Evolutionary conservation across 768 basidiomycete genomes (phyloP).

Genomic region (Tulasnella sp.): DNA sequence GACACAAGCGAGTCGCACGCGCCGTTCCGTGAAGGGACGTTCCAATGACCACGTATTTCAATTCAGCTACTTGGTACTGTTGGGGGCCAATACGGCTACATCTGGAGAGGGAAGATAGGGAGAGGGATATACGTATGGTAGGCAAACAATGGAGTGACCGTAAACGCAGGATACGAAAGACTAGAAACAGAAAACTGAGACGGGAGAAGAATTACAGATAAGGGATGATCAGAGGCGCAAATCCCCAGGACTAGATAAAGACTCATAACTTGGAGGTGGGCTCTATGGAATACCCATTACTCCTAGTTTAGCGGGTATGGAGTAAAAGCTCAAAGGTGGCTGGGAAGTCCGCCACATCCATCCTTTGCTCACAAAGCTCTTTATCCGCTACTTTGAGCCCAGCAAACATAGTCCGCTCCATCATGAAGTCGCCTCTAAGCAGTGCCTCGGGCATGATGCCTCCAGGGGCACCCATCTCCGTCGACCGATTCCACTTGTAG

Average conservation of each 20-base stretch:
- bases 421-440: constrained; percentile 26
- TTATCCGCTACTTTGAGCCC: constrained; percentile 27
- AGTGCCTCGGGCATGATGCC: constrained; percentile 24
- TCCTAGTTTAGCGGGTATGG: constrained; percentile 16
- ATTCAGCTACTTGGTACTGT: not conserved
- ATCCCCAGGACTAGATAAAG: not conserved
- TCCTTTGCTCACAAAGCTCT: constrained; percentile 22
- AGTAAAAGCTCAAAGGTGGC: constrained; percentile 23
- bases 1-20: constrained; percentile 36
- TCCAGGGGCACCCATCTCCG: constrained; percentile 26
- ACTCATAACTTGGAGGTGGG: not conserved
- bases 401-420: constrained; percentile 25
- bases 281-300: not conserved
- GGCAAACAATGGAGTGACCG: not conserved
- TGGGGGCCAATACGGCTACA: not conserved
- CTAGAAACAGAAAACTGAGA: not conserved
- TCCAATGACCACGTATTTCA: not conserved
- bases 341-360: constrained; percentile 22
- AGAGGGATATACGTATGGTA: not conserved
- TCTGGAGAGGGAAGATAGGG: not conserved
- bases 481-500: constrained; percentile 28
- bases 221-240: not conserved
- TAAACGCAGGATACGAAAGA: not conserved
- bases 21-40: not conserved
- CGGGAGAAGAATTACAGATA: not conserved